phyloP scores from a whole-genome alignment of 2,329 filamentous ascomycete species.

The Diaporthe batatas region DNA sequence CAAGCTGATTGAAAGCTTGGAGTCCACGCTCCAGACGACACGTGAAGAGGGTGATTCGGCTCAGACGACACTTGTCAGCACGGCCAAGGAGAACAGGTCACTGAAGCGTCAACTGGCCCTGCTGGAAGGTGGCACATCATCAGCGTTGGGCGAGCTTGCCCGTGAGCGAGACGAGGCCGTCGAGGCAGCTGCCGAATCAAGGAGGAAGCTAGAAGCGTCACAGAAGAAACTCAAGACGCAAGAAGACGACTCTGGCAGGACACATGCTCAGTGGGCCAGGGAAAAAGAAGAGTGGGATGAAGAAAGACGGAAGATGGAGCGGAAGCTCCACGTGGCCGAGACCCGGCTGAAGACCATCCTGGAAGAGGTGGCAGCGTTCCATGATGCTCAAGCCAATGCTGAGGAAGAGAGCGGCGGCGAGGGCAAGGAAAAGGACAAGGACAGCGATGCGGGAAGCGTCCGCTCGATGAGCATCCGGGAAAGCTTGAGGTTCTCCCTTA shows the following conservation, averaged over 20 bases:
- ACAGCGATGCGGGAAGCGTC: slow-evolving; percentile 80
- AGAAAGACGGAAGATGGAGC: slow-evolving; percentile 84
- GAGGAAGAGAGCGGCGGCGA: slow-evolving; percentile 64
- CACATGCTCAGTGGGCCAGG: slow-evolving; percentile 83
- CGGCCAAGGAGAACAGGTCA: slow-evolving; percentile 81
- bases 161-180: slow-evolving; percentile 89
- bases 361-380: slow-evolving; percentile 83
- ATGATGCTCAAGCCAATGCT: slow-evolving; percentile 59
- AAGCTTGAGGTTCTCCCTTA: slow-evolving; percentile 79
- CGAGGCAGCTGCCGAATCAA: slow-evolving; percentile 78
- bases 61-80: slow-evolving; percentile 70
- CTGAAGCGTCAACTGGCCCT: slow-evolving; percentile 88
- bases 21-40: slow-evolving; percentile 77
- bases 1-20: slow-evolving; percentile 86
- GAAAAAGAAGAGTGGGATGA: slow-evolving; percentile 90
- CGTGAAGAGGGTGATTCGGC: slow-evolving; percentile 82
- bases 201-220: slow-evolving; percentile 79
- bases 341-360: slow-evolving; percentile 85
- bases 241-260: slow-evolving; percentile 85
- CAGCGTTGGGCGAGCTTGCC: slow-evolving; percentile 85
- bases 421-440: slow-evolving; percentile 70
- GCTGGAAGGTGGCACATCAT: slow-evolving; percentile 88
- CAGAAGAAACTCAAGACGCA: slow-evolving; percentile 84
- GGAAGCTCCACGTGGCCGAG: slow-evolving; percentile 91
- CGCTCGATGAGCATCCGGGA: slow-evolving; percentile 80